Evolutionary conservation across 495 filamentous ascomycete genomes (phyloP).

Genomic region (Pyrenopolyporus hunteri): DNA sequence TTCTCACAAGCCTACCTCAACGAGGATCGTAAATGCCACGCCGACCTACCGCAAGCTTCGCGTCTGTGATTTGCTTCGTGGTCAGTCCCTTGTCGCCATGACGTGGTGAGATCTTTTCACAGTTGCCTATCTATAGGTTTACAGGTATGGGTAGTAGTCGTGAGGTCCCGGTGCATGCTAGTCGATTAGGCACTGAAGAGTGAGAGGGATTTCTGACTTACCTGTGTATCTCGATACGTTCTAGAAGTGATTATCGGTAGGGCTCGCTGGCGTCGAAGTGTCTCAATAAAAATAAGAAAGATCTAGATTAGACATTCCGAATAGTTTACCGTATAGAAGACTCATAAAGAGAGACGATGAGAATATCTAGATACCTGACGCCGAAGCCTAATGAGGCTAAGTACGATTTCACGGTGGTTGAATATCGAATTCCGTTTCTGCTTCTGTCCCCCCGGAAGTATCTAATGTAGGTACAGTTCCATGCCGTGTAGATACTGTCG

Average conservation of each 20-base stretch:
- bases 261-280: no score
- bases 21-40: constrained; percentile 23
- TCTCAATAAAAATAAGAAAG: constrained; percentile 1
- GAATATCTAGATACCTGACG: no score
- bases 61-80: constrained; percentile 31
- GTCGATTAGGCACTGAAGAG: constrained; percentile 8
- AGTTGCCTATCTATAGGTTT: constrained; percentile 2
- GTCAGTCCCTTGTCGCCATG: constrained; percentile 8
- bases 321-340: no score
- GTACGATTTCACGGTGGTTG: no score
- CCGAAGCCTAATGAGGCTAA: no score
- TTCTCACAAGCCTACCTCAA: constrained; percentile 32
- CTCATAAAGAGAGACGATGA: no score
- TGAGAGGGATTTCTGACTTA: constrained; percentile 2
- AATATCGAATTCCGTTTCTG: no score
- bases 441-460: no score
- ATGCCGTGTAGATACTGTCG: no score
- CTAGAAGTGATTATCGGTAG: neutral
- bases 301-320: no score
- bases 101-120: constrained; percentile 9
- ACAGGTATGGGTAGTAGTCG: neutral
- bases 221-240: neutral
- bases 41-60: constrained; percentile 17
- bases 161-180: constrained; percentile 12
- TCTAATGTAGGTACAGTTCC: no score